Evolutionary conservation across 768 basidiomycete genomes (phyloP).

Genomic region (Lactifluus volemus): DNA sequence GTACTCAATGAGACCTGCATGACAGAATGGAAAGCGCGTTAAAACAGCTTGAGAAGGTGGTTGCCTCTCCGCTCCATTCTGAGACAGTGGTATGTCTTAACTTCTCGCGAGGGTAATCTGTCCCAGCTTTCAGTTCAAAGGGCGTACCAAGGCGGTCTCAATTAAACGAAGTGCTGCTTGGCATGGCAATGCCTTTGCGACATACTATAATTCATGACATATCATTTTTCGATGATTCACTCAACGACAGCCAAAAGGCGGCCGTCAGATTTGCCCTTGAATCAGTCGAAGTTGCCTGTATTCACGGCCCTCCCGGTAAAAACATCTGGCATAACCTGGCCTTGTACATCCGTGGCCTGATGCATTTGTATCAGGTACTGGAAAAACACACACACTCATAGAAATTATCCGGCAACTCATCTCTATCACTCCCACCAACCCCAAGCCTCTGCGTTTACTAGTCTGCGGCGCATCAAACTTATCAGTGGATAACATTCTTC

Average conservation of each 20-base stretch:
- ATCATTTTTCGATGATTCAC: conserved; percentile 59
- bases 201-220: conserved; percentile 33
- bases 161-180: conserved; percentile 64
- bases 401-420: conserved; percentile 87
- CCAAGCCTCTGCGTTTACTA: conserved; percentile 54
- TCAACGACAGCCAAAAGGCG: conserved; percentile 79
- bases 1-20: not conserved
- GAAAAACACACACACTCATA: conserved; percentile 93
- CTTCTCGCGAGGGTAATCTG: not conserved
- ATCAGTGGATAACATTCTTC: conserved; percentile 92
- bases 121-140: not conserved
- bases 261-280: conserved; percentile 80
- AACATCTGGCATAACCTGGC: not conserved
- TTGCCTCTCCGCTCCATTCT: conserved; percentile 17
- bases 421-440: conserved; percentile 35
- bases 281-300: conserved; percentile 77
- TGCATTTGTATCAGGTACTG: conserved; percentile 48
- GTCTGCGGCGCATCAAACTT: conserved; percentile 93
- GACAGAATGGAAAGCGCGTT: conserved; percentile 82
- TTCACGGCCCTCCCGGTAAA: conserved; percentile 93
- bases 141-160: conserved; percentile 33
- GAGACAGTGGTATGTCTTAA: conserved; percentile 8
- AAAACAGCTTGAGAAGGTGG: conserved; percentile 48
- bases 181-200: conserved; percentile 43
- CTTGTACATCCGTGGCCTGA: not conserved